Evolutionary conservation across 352 stramenopile species (phyloP), one percentile per base, ranked within the genome.

Genomic region (Phytophthora boehmeriae): DNA sequence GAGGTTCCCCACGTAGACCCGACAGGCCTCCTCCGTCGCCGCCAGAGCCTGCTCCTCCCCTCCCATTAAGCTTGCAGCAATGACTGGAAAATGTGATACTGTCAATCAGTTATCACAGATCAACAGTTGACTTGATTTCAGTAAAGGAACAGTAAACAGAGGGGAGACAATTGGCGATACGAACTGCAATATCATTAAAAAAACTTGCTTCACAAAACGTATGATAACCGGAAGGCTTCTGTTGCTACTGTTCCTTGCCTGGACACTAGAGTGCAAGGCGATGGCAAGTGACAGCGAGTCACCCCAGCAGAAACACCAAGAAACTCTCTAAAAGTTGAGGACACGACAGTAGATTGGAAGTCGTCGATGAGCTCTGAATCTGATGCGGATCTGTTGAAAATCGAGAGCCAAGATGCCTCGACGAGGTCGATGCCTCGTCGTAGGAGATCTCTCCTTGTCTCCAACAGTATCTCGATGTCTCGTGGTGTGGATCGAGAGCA

Each of bases 1-100:
- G 34, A 95, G 63, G 44, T 93, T 92, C 2, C 85, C 86, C 36
- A 95, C 78, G 60, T 90, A 95, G 34, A 95, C 73, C 52, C 84
- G 82, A 49, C 75, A 72, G 25, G 54, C 51, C 27, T 68, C 73
- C 41, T 74, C 66, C 39, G 54, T 65, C 20, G 45, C 53, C 50
- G 22, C 34, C 43, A 59, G 55, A 50, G 25, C 48, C 46, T 58
- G 57, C 57, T 67, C 60, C 32, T 63, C 50, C 9, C 42, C 46
- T 23, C 27, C 53, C 64, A 61, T 65, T 1, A 6, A 27, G 39
- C n/a, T 30, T 30, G 25, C 25, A 30, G 3, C 6, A 30, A 30
- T 30, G 25, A 30, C 25, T 30, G 25, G 25, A 30, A 30, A 30
- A 30, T 3, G 3, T 30, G 25, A 30, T 30, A 30, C 6, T 6